A percentile compares a stretch with the other conserved stretches of the same genome.
Conservation (phyloP, 2,329 filamentous ascomycete genomes). For the Botryotinia globosa region DNA sequence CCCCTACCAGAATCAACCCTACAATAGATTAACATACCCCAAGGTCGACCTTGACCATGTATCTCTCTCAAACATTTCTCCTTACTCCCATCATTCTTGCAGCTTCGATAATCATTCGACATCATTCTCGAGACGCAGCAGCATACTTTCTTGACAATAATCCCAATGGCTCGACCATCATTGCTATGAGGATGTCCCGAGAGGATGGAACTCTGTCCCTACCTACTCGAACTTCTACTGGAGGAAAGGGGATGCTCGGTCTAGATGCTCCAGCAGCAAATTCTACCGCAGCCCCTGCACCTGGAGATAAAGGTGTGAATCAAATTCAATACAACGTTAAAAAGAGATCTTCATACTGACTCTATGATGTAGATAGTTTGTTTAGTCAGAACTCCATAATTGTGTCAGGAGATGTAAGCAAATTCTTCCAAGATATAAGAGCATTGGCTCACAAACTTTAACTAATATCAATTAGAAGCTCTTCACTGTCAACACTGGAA, state of each 20-base stretch:
- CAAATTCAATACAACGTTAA: neutral
- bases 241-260: conserved; percentile 46
- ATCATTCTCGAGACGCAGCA: conserved; percentile 28
- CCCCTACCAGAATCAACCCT: neutral
- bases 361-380: conserved; percentile 45
- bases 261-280: conserved; percentile 37
- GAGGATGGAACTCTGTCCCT: conserved; percentile 47
- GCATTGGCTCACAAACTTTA: neutral
- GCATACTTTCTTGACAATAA: conserved; percentile 58
- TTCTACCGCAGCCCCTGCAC: neutral
- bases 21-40: neutral
- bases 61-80: neutral
- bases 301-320: neutral
- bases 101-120: neutral
- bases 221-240: conserved; percentile 45
- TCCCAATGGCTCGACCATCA: conserved; percentile 44
- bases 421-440: neutral
- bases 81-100: neutral
- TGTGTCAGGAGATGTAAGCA: conserved; percentile 40
- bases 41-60: neutral
- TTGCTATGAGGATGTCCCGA: conserved; percentile 47
- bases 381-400: conserved; percentile 51
- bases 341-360: neutral
- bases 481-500: conserved; percentile 55
- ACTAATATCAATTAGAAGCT: conserved; percentile 42